Base-by-base conservation (phyloP, 495 filamentous ascomycete species). In the Podospora anserina region DNA sequence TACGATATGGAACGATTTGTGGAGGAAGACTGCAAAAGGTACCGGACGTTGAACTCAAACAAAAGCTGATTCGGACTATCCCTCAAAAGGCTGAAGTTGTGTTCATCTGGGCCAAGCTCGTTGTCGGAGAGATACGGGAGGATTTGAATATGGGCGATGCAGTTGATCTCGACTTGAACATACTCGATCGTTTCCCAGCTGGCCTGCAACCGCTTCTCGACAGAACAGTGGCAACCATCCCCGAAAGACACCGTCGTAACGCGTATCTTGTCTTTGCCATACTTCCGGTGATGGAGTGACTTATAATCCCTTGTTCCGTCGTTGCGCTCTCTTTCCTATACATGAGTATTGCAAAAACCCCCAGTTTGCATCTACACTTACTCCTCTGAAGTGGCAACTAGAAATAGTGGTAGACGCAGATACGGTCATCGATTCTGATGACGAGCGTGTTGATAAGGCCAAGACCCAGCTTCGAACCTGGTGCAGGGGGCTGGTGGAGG, bases 1-100 rank as follows among this genome's bases (percentile, higher is more conserved):
- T 16, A 39, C 6, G 66, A 68, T 23, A 66, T 68, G 61, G n/a
- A 53, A 18, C 27, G 16, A 19, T 60, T 68, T 15, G 71, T 73
- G 4, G 57, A 56, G 27, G 74, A 80, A 67, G 59, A 23, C 19
- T 67, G 26, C 32, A 61, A 27, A 56, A 54, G 11, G 16, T 67
- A 0, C 9, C 6, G 54, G 54, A 32, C 2, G 18, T 23, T 7
- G 44, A 55, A 0, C 0, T 61, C 2, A n/a, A 34, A 4, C 7
- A 39, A 28, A 19, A 20, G 3, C 7, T 67, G n/a, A 60, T 63
- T 2, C 3, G 18, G 0, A 2, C 13, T 2, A 67, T 67, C 7
- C 60, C 58, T 18, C 39, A 26, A 20, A 63, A 67, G 26, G 66
- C 66, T 0, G 18, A 63, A 5, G 66, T 59, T 2, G 61, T 67